phyloP scores from a whole-genome alignment of 768 basidiomycete genomes.

The Amanita fuliginea region DNA sequence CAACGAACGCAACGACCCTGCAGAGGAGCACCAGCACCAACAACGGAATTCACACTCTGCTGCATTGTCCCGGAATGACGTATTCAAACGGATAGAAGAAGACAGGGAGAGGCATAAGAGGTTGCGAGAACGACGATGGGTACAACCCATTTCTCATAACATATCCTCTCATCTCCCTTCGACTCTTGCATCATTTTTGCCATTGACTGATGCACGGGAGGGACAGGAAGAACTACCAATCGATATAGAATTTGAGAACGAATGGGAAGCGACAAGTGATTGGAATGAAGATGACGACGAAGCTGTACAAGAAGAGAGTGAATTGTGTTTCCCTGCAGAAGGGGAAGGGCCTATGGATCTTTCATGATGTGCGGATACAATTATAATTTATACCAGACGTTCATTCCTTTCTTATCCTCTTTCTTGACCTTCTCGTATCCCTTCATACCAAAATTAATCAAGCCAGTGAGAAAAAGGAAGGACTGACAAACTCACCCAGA shows the following conservation, averaged over 20 bases:
- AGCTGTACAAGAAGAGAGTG: conserved; percentile 58
- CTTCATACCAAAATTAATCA: conserved; percentile 16
- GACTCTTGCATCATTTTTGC: conserved; percentile 49
- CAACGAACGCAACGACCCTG: conserved; percentile 26
- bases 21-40: conserved; percentile 4
- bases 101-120: conserved; percentile 90
- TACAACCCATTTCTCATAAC: conserved; percentile 58
- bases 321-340: conserved; percentile 52
- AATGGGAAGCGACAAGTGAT: conserved; percentile 84
- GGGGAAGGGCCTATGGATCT: conserved; percentile 34
- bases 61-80: conserved; percentile 49
- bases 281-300: conserved; percentile 88
- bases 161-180: conserved; percentile 27
- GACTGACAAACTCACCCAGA: conserved; percentile 47
- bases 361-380: conserved; percentile 14
- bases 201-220: conserved; percentile 38
- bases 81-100: conserved; percentile 82
- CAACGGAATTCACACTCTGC: conserved; percentile 15
- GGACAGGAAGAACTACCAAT: conserved; percentile 51
- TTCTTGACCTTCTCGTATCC: conserved; percentile 37
- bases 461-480: neutral
- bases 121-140: conserved; percentile 84
- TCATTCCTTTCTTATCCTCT: conserved; percentile 30
- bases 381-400: neutral
- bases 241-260: conserved; percentile 83